A percentile compares a stretch with the other conserved stretches of the same genome.
These are phyloP conservation scores for Claviceps humidiphila DNA, from an alignment of 2,329 filamentous ascomycete species.

Conservation along the genomic window DNA sequence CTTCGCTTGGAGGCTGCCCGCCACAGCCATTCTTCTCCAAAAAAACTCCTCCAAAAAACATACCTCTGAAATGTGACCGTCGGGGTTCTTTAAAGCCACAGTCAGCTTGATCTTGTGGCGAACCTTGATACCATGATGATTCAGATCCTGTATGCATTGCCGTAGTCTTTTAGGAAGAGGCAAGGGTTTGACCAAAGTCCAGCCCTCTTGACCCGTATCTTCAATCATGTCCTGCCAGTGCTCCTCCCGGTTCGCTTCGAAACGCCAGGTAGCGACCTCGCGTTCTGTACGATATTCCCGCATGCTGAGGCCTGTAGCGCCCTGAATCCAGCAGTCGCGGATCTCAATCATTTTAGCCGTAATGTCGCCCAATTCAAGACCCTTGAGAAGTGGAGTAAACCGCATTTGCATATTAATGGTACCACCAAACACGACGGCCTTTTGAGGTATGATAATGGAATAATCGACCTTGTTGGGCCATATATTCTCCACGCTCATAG, in stretches of 20 bases:
- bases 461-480: conserved; percentile 98
- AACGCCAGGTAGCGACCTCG: conserved; percentile 47
- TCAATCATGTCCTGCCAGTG: conserved; percentile 59
- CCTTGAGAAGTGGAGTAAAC: conserved; percentile 79
- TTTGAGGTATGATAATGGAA: conserved; percentile 82
- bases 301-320: conserved; percentile 29
- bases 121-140: conserved; percentile 79
- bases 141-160: conserved; percentile 78
- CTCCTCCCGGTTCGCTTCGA: conserved; percentile 40
- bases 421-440: conserved; percentile 91
- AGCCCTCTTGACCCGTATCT: conserved; percentile 54
- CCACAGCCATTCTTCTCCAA: background rate
- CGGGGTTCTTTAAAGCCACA: conserved; percentile 83
- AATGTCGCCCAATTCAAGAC: conserved; percentile 71
- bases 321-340: conserved; percentile 50
- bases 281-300: conserved; percentile 51
- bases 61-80: conserved; percentile 86
- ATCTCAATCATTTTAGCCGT: conserved; percentile 68
- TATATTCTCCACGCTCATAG: conserved; percentile 92
- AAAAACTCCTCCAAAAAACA: conserved; percentile 19
- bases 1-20: too few relatives aligned
- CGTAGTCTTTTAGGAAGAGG: conserved; percentile 71
- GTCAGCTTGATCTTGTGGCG: conserved; percentile 87
- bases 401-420: conserved; percentile 71
- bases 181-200: conserved; percentile 45